Percentiles rank a stretch among this genome's conserved stretches.
Evolutionary conservation across 2,329 filamentous ascomycete species (phyloP).

Genomic region (Lasiodiplodia theobromae): DNA sequence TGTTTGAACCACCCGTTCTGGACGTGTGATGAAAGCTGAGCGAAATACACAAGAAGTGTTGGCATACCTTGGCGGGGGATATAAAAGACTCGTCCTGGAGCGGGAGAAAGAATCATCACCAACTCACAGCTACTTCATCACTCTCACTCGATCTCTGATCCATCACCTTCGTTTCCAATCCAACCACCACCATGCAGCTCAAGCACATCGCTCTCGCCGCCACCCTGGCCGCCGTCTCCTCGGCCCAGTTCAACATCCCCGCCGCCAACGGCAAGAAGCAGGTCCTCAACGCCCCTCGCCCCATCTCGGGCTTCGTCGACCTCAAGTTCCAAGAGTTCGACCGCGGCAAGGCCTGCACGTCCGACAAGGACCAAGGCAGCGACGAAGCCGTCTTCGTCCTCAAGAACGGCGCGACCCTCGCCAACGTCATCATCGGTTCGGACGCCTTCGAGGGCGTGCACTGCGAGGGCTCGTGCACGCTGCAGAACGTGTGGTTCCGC

Average conservation of each 20-base stretch:
- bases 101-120: background rate
- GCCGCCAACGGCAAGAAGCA: slow-evolving; percentile 13
- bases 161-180: no score
- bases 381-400: slow-evolving; percentile 61
- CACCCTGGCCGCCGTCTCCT: background rate
- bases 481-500: slow-evolving; percentile 55
- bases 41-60: background rate
- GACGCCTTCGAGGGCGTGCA: slow-evolving; percentile 60
- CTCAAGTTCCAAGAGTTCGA: background rate
- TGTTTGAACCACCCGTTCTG: background rate
- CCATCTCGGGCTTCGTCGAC: background rate
- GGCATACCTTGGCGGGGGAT: background rate
- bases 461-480: slow-evolving; percentile 59
- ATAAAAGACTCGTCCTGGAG: background rate
- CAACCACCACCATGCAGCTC: background rate
- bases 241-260: slow-evolving; percentile 1
- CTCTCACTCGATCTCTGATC: background rate
- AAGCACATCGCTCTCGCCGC: background rate
- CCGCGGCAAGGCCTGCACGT: slow-evolving; percentile 34
- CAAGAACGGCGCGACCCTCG: slow-evolving; percentile 58
- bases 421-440: slow-evolving; percentile 63
- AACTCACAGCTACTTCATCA: slow-evolving; percentile 2
- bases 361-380: slow-evolving; percentile 54
- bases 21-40: background rate
- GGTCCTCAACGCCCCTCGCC: background rate